Evolutionary conservation across 768 basidiomycete species (phyloP), one percentile per base, ranked within the genome.

Genomic region (Mycena floridula): DNA sequence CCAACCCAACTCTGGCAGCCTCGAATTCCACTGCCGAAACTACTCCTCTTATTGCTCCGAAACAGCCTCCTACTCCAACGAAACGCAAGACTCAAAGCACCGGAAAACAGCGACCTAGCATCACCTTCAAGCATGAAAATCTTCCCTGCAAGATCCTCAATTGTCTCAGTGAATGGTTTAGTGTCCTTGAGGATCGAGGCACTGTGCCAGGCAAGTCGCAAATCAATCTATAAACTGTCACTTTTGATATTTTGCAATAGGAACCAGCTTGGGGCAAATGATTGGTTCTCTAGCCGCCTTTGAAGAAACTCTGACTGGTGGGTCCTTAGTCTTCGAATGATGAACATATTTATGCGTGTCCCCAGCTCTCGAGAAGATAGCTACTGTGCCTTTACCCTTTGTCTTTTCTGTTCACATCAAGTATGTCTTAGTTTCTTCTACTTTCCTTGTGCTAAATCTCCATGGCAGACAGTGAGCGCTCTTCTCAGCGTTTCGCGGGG

Each of bases 381-480:
- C 84, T 45, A 81, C 81, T 0, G 82, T 77, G 0, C 81, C 81
- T 3, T 55, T 83, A 26, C 82, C 80, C n/a, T 82, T 51, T 54
- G 81, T 69, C 9, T 25, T 42, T 53, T 71, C 81, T 3, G 77
- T 74, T 9, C 81, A 82, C 54, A 82, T 83, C 53, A 67, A 73
- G 75, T 70, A 46, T 43, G 56, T 44, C 18, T 40, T 21, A 26
- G 13, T 23, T 11, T 27, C 12, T n/a, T 25, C 20, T 20, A 15
- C 22, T 27, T 39, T 32, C 40, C 36, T 18, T 32, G 37, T 9
- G 18, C 32, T 51, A 42, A 38, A 22, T 20, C 21, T 27, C 41
- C 3, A n/a, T 13, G n/a, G 13, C 24, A 62, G 65, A 46, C 65
- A 69, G 62, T 67, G 44, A 54, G 64, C 58, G 16, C 22, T n/a